phyloP scores from a whole-genome alignment of 2,329 filamentous ascomycete species.

The Cladosporium sp. region DNA sequence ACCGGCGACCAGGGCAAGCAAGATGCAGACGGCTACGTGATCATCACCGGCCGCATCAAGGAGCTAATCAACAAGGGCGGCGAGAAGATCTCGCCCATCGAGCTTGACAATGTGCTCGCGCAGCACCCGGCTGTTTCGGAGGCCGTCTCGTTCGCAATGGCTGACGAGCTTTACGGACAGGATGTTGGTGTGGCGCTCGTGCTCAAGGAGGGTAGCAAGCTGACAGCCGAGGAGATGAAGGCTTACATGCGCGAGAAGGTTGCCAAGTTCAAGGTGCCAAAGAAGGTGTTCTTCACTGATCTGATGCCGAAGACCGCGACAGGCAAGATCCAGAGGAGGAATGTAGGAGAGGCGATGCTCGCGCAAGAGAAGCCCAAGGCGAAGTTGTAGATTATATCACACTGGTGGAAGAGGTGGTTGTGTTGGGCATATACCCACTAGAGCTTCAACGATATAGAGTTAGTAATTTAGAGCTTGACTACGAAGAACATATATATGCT shows the following conservation, averaged over 20 bases:
- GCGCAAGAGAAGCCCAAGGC: constrained; percentile 36
- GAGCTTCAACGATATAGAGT: not conserved
- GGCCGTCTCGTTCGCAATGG: constrained; percentile 80
- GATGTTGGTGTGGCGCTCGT: constrained; percentile 78
- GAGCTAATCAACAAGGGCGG: constrained; percentile 89
- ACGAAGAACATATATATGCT: not conserved
- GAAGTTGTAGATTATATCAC: constrained; percentile 12
- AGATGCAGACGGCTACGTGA: constrained; percentile 77
- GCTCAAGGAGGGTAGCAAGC: constrained; percentile 61
- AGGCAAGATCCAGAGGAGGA: constrained; percentile 81
- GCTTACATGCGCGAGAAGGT: constrained; percentile 68
- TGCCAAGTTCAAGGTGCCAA: constrained; percentile 83
- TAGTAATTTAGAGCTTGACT: not conserved
- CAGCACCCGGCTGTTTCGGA: constrained; percentile 71
- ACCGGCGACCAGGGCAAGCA: constrained; percentile 84
- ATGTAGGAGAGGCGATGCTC: constrained; percentile 83
- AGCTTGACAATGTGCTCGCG: constrained; percentile 80
- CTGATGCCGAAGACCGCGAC: constrained; percentile 86
- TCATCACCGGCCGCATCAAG: constrained; percentile 90
- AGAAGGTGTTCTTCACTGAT: constrained; percentile 81
- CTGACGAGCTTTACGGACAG: constrained; percentile 80
- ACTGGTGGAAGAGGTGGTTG: not conserved
- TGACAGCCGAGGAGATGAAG: constrained; percentile 63
- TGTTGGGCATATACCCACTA: not conserved
- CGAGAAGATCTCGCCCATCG: constrained; percentile 86